Evolutionary conservation across 169 alveolate species (phyloP).

Genomic region (Plasmodium gaboni): DNA sequence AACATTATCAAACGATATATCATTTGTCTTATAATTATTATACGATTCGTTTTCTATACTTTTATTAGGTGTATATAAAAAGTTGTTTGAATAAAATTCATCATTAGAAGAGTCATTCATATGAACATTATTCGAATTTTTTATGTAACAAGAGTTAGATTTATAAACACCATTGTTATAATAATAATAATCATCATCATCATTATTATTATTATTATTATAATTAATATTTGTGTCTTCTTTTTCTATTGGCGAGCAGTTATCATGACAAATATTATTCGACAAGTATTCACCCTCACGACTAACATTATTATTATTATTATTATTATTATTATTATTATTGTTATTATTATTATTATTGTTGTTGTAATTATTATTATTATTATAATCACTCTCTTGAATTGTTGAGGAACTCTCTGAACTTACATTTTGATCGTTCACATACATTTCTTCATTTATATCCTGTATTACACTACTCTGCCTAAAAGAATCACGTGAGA

Average conservation of each 20-base stretch:
- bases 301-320: neutral
- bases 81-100: conserved; percentile 44
- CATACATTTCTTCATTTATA: neutral
- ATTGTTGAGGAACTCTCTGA: conserved; percentile 12
- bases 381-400: conserved; percentile 26
- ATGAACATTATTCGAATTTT: neutral
- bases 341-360: neutral
- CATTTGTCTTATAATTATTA: conserved; percentile 28
- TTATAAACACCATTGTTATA: neutral
- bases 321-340: neutral
- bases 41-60: neutral
- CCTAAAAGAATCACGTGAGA: conserved; percentile 21
- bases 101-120: conserved; percentile 58
- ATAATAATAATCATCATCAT: neutral
- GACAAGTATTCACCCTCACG: too few species aligned
- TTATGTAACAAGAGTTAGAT: neutral
- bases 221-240: neutral
- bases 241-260: neutral
- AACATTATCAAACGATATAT: conserved; percentile 54
- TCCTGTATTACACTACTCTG: neutral
- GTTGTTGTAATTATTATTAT: neutral
- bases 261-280: neutral
- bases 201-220: neutral
- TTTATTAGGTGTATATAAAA: conserved; percentile 73
- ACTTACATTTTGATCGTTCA: conserved; percentile 5